Percentiles rank a stretch among this genome's conserved stretches.
Evolutionary conservation across 1,284 basidiomycete species (phyloP).

Genomic region (Naganishia cerealis): DNA sequence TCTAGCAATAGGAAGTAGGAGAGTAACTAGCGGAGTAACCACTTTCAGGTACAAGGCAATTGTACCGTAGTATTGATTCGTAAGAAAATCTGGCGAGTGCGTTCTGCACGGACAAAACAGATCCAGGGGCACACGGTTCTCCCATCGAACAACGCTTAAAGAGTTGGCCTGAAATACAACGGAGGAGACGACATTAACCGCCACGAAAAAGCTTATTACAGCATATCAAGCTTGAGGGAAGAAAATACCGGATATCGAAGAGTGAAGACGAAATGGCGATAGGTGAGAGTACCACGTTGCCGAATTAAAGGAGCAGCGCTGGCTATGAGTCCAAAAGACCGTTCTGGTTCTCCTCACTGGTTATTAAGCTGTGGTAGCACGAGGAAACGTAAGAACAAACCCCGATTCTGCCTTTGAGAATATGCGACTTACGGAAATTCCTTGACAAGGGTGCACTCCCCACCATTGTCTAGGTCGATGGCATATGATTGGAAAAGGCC

Average conservation of each 20-base stretch:
- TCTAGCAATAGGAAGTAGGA: too few species aligned
- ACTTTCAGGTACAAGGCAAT: too few species aligned
- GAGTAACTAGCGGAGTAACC: too few species aligned
- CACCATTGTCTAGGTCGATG: conserved; percentile 93
- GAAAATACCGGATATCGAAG: neutral
- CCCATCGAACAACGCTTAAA: neutral
- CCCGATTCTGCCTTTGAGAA: neutral
- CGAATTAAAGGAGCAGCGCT: too few species aligned
- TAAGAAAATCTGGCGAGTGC: too few species aligned
- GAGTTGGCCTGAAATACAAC: neutral
- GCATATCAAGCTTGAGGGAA: neutral
- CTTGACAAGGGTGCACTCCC: conserved; percentile 91
- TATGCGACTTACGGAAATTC: conserved; percentile 66
- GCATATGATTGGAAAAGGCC: conserved; percentile 94
- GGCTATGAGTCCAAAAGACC: conserved; percentile 27
- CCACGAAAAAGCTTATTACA: neutral
- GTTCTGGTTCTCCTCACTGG: conserved; percentile 29
- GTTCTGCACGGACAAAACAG: too few species aligned
- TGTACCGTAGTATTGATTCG: too few species aligned
- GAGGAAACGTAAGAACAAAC: neutral
- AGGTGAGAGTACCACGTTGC: neutral
- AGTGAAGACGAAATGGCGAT: neutral
- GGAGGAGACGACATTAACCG: neutral
- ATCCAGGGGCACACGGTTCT: too few species aligned
- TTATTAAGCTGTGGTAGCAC: conserved; percentile 27